phyloP scores from a whole-genome alignment of 257 asterid genomes.

The Asclepias syriaca region DNA sequence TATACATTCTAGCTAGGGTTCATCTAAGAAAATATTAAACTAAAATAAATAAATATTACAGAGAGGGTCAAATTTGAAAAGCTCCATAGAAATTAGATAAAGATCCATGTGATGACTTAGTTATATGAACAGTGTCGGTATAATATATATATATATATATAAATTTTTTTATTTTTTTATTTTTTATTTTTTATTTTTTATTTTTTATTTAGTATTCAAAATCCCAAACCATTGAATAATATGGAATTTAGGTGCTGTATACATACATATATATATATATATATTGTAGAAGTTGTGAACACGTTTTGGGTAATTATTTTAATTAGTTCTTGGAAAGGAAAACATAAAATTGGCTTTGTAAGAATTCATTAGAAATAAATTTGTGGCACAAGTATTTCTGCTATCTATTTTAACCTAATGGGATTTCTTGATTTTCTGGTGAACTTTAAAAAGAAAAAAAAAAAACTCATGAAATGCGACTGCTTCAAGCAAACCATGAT shows the following conservation, averaged over 20 bases:
- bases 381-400: no score
- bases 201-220: neutral
- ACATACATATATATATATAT: neutral
- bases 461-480: slow-evolving; percentile 5
- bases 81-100: slow-evolving; percentile 11
- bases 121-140: slow-evolving; percentile 11
- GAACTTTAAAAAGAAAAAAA: no score
- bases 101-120: slow-evolving; percentile 17
- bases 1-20: neutral
- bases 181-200: neutral
- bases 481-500: slow-evolving; percentile 23
- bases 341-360: no score
- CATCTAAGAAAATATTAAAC: neutral
- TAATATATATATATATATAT: neutral
- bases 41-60: neutral
- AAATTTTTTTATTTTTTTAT: neutral
- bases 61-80: neutral
- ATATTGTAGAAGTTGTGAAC: slow-evolving; percentile 2
- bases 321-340: slow-evolving; percentile 1
- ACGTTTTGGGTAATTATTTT: slow-evolving; percentile 11
- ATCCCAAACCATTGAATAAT: neutral
- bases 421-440: no score
- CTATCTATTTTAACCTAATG: no score
- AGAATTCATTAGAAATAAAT: no score
- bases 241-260: slow-evolving; percentile 7